Evolutionary conservation across 306 rosid genomes (phyloP).

Genomic region (Luffa acutangula): DNA sequence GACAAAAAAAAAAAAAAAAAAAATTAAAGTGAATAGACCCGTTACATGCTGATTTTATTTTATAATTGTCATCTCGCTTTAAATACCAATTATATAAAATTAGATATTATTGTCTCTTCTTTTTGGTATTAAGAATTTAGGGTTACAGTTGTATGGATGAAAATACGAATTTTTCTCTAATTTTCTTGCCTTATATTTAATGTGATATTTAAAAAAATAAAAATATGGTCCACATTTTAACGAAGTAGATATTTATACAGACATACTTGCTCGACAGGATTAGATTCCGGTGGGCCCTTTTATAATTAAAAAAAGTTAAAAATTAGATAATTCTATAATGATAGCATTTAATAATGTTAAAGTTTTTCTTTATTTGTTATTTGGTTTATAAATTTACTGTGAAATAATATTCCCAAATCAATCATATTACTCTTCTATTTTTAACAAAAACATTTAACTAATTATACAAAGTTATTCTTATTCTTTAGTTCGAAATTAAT

Average conservation of each 20-base stretch:
- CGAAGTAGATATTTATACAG: not conserved
- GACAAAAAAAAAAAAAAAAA: not conserved
- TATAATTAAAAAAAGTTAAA: not conserved
- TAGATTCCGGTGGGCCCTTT: not conserved
- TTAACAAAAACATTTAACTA: too few species aligned
- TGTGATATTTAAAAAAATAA: too few species aligned
- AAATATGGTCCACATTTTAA: not conserved
- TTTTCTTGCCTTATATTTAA: not conserved
- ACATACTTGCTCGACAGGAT: not conserved
- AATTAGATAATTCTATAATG: not conserved
- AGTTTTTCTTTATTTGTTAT: not conserved
- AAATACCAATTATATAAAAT: too few species aligned
- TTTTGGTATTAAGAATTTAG: too few species aligned
- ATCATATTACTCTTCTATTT: not conserved
- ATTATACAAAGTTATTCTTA: too few species aligned
- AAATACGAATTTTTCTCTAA: not conserved
- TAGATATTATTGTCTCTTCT: too few species aligned
- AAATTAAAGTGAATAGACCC: not conserved
- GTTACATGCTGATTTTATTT: not conserved
- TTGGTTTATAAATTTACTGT: not conserved
- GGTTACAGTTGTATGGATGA: too few species aligned
- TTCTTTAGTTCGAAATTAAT: too few species aligned
- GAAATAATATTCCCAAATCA: not conserved
- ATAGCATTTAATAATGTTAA: not conserved
- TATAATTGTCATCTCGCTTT: not conserved